Conservation (phyloP, 2,329 filamentous ascomycete species). For the Alternaria atra region DNA sequence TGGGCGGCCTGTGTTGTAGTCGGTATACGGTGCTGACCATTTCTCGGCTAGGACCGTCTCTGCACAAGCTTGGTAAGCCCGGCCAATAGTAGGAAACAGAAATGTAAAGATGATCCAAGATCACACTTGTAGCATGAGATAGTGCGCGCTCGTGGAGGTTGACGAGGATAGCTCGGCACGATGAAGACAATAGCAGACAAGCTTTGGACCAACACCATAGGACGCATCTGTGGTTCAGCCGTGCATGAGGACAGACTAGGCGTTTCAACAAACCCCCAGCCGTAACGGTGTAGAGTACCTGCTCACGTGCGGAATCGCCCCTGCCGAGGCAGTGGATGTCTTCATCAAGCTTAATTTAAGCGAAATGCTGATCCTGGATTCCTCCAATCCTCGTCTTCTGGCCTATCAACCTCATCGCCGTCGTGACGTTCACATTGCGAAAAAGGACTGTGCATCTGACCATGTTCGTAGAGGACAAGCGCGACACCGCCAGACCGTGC, state of each 20-base stretch:
- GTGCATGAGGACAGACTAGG: not conserved
- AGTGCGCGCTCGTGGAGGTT: not conserved
- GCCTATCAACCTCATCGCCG: constrained; percentile 9
- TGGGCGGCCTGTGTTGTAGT: not conserved
- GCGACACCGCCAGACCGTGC: not conserved
- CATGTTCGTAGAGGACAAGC: constrained; percentile 2
- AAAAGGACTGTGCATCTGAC: constrained; percentile 5
- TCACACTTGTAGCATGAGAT: not conserved
- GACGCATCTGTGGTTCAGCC: constrained; percentile 4
- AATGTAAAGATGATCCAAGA: not conserved
- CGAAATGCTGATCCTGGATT: constrained; percentile 3
- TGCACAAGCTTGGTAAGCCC: not conserved
- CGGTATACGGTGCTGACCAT: not conserved
- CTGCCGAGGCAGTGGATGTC: constrained; percentile 4
- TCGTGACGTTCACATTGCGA: constrained; percentile 4
- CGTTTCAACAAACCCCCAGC: not conserved
- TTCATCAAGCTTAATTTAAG: constrained; percentile 15
- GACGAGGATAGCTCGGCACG: not conserved
- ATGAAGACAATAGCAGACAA: not conserved
- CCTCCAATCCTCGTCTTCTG: constrained; percentile 15
- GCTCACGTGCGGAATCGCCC: constrained; percentile 5
- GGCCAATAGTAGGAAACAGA: not conserved
- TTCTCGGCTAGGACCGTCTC: not conserved
- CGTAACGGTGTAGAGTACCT: not conserved
- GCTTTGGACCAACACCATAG: not conserved